These are phyloP conservation scores for Backusella mclennaniae DNA, from an alignment of 192 early-diverging fungal species.

Conservation along the genomic window DNA sequence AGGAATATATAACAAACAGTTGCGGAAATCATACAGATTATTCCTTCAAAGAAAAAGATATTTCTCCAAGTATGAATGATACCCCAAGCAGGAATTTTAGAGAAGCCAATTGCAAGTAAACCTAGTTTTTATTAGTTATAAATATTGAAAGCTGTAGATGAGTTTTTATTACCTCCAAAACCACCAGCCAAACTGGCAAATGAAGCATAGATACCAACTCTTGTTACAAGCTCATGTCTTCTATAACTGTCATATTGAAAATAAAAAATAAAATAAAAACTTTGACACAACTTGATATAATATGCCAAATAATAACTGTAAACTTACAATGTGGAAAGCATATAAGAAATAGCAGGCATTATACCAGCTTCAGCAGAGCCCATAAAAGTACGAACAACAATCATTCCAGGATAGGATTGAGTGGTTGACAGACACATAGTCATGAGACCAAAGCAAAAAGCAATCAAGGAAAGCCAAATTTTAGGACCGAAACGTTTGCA, in stretches of 20 bases:
- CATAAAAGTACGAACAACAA: slow-evolving; percentile 4
- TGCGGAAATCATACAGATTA: slow-evolving; percentile 1
- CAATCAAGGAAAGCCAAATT: slow-evolving; percentile 6
- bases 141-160: not conserved
- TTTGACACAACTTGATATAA: not conserved
- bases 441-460: slow-evolving; percentile 8
- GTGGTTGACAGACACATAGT: not conserved
- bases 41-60: slow-evolving; percentile 14
- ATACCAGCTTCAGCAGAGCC: slow-evolving; percentile 15
- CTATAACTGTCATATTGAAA: not conserved
- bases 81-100: slow-evolving; percentile 11
- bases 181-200: not conserved
- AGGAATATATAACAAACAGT: slow-evolving; percentile 32
- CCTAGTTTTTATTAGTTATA: not conserved
- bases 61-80: slow-evolving; percentile 18
- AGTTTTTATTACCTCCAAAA: not conserved
- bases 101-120: slow-evolving; percentile 4
- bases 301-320: not conserved
- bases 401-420: not conserved
- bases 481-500: slow-evolving; percentile 15
- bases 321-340: slow-evolving; percentile 12
- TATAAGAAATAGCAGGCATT: slow-evolving; percentile 15
- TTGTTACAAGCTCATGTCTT: not conserved
- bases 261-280: not conserved
- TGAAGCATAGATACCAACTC: not conserved